phyloP scores from a whole-genome alignment of 1,284 basidiomycete genomes.

The Tilletia setariae region DNA sequence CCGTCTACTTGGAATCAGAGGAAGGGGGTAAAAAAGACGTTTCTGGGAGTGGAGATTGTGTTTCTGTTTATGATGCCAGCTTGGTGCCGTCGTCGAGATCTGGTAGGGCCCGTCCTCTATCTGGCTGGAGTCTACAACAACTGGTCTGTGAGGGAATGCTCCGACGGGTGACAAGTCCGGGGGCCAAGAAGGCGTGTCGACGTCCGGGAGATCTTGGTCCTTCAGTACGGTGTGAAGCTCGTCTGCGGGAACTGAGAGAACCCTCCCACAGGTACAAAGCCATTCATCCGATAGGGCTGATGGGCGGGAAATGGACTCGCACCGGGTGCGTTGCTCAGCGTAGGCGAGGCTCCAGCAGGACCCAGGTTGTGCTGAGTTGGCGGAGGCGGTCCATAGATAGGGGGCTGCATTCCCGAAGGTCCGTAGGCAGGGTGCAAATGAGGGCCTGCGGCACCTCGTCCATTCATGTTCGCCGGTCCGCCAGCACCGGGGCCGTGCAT shows the following conservation, averaged over 20 bases:
- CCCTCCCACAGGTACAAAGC: slow-evolving; percentile 11
- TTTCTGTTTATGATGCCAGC: not conserved
- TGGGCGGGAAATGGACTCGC: slow-evolving; percentile 7
- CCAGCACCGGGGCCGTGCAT: not conserved
- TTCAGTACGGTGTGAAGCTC: slow-evolving; percentile 11
- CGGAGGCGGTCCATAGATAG: slow-evolving; percentile 10
- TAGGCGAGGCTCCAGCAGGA: slow-evolving; percentile 4
- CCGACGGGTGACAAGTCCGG: not conserved
- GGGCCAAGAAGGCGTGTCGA: not conserved
- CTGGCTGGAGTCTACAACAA: not conserved
- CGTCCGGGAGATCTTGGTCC: not conserved
- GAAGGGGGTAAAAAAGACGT: not conserved
- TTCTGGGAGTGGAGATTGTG: not conserved
- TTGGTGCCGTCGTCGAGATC: not conserved
- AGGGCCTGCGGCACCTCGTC: not conserved
- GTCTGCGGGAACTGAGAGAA: slow-evolving; percentile 9
- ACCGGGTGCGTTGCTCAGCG: not conserved
- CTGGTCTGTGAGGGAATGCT: not conserved
- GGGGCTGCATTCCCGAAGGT: not conserved
- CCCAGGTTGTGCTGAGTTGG: slow-evolving; percentile 9
- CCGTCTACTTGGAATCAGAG: slow-evolving; percentile 7
- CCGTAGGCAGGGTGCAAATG: slow-evolving; percentile 11
- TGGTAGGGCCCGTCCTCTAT: not conserved
- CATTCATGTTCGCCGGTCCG: not conserved
- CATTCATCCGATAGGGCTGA: slow-evolving; percentile 9